Conservation (phyloP, 495 filamentous ascomycete genomes). For the Penicillium subrubescens region DNA sequence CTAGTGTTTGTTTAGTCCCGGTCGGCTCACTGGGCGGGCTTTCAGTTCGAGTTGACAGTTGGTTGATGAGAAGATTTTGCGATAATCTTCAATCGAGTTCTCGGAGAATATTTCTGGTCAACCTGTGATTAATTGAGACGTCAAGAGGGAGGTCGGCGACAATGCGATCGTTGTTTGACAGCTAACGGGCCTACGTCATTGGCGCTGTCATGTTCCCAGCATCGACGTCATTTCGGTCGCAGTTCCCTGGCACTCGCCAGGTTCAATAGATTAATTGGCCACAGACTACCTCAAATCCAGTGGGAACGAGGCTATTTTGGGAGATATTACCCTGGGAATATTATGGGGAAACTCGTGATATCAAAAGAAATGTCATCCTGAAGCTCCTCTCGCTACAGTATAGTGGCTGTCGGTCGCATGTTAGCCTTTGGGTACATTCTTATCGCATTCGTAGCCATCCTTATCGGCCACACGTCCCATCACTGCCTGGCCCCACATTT, state of each 20-base stretch:
- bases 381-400: background rate
- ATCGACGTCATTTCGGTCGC: slow-evolving; percentile 23
- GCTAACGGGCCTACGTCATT: slow-evolving; percentile 25
- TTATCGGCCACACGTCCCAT: background rate
- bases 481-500: background rate
- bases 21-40: background rate
- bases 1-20: background rate
- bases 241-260: slow-evolving; percentile 14
- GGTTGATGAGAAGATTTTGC: slow-evolving; percentile 5
- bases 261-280: slow-evolving; percentile 12
- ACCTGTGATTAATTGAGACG: background rate
- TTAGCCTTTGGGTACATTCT: background rate
- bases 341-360: background rate
- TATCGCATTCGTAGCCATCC: too few species aligned
- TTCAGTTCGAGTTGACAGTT: background rate
- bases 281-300: background rate
- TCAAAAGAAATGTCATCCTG: background rate
- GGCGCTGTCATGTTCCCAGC: slow-evolving; percentile 8
- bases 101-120: too few species aligned
- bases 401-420: background rate
- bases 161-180: slow-evolving; percentile 8
- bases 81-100: slow-evolving; percentile 1
- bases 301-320: background rate
- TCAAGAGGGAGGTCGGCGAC: background rate
- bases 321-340: background rate